A percentile compares a stretch with the other conserved stretches of the same genome.
phyloP scores from a whole-genome alignment of 2,329 filamentous ascomycete species.

The Aureobasidium sp. region DNA sequence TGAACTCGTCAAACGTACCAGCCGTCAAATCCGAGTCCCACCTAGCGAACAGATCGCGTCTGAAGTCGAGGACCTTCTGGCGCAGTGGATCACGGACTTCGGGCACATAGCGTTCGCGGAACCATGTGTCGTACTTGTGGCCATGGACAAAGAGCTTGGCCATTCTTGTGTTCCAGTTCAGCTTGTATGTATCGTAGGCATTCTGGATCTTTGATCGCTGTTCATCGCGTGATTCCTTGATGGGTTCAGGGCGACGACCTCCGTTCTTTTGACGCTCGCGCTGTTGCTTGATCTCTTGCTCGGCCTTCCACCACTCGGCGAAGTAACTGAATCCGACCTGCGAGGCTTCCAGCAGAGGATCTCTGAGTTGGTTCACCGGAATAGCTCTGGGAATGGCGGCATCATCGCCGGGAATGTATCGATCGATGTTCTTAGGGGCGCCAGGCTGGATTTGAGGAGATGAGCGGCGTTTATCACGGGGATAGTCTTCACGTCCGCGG shows the following conservation, averaged over 20 bases:
- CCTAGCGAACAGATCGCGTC: slow-evolving; percentile 67
- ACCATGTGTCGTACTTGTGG: slow-evolving; percentile 97
- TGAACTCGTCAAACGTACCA: slow-evolving; percentile 88
- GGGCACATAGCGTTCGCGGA: slow-evolving; percentile 85
- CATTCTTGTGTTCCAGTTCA: slow-evolving; percentile 46
- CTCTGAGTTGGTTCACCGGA: slow-evolving; percentile 57
- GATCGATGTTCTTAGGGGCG: slow-evolving; percentile 53
- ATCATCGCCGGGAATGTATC: slow-evolving; percentile 72
- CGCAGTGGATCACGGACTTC: slow-evolving; percentile 71
- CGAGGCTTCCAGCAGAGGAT: slow-evolving; percentile 64
- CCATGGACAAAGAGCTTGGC: slow-evolving; percentile 81
- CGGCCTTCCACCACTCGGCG: slow-evolving; percentile 77
- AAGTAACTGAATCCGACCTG: slow-evolving; percentile 83
- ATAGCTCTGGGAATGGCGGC: slow-evolving; percentile 29
- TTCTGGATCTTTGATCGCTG: slow-evolving; percentile 70
- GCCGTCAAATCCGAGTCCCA: slow-evolving; percentile 84
- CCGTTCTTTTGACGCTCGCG: slow-evolving; percentile 63
- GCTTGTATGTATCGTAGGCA: slow-evolving; percentile 57
- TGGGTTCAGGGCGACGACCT: slow-evolving; percentile 56
- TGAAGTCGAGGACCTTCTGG: slow-evolving; percentile 67
- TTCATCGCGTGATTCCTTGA: slow-evolving; percentile 66
- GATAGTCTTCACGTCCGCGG: slow-evolving; percentile 52
- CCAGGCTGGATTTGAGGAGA: slow-evolving; percentile 31
- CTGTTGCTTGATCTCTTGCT: slow-evolving; percentile 75
- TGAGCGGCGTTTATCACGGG: slow-evolving; percentile 53